Evolutionary conservation across 2,329 filamentous ascomycete species (phyloP), one percentile per base, ranked within the genome.

Genomic region (Penicillium nordicum): DNA sequence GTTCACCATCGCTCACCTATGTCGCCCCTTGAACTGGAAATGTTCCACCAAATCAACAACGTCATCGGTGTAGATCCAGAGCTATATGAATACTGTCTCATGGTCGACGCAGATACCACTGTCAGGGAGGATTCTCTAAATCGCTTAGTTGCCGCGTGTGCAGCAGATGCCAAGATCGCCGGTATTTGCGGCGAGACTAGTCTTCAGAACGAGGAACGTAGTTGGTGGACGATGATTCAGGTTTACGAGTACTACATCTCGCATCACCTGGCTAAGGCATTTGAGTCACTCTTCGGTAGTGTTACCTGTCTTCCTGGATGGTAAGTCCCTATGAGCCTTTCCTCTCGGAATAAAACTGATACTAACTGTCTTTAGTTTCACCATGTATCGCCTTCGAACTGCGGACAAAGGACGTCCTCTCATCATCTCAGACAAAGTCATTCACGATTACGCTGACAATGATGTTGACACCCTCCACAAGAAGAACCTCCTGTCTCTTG

Each of bases 161-260:
- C 90, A 64, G 92, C 97, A 69, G 91, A 99, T 72, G 88, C 91
- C 32, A 96, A 95, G 79, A 96, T 99, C 78, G 92, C 90, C 25
- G 94, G 93, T 77, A 97, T 97, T 60, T 99, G 94, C 73, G 94
- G 94, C 71, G 94, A 99, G 74, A 99, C 94, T 1, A 94, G 88
- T 74, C 81, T 99, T 68, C 90, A 97, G 72, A 99, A 99, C 69
- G 93, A 97, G 73, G 91, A 97, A 67, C 84, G 88, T 64, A 92
- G 88, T 68, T 97, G 92, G 92, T 96, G 91, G 90, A 99, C 94
- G 12, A 99, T 99, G 94, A 99, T 99, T 69, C 94, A 99, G 74
- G 94, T 99, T 63, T 99, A 99, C 78, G 94, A 99, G 75, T 99
- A 99, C 80, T 99, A 92, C 75, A 99, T 99, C 71, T 97, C 94